These are phyloP conservation scores for Spirogloea muscicola DNA, from an alignment of 139 green algal genomes.

Conservation along the genomic window DNA sequence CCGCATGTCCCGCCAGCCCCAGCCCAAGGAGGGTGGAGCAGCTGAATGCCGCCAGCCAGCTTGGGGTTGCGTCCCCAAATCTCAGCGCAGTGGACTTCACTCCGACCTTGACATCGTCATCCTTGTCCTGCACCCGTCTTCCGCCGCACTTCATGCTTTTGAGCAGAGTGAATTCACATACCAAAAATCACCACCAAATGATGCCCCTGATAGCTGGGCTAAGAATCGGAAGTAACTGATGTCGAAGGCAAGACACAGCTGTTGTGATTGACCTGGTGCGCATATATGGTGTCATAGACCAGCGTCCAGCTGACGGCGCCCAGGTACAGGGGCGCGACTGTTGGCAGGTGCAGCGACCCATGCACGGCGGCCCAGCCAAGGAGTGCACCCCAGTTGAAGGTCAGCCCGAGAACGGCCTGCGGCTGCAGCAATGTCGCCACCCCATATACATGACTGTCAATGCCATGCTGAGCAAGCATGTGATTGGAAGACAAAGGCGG, in stretches of 20 bases:
- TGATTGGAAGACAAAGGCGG: too few relatives aligned
- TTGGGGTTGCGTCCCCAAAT: slow-evolving; percentile 31
- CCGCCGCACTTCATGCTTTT: too few relatives aligned
- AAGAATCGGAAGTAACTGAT: too few relatives aligned
- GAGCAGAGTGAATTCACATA: too few relatives aligned
- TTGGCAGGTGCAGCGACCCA: slow-evolving; percentile 64
- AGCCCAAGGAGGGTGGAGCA: slow-evolving; percentile 10
- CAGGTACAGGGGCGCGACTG: slow-evolving; percentile 79
- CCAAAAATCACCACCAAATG: too few relatives aligned
- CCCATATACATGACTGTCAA: too few relatives aligned
- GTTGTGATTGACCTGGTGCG: slow-evolving; percentile 89
- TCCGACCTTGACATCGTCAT: slow-evolving; percentile 75
- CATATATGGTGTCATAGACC: slow-evolving; percentile 99
- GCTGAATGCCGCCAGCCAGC: slow-evolving; percentile 33
- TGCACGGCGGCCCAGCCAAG: slow-evolving; percentile 82
- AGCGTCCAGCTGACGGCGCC: slow-evolving; percentile 83
- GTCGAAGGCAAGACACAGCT: too few relatives aligned
- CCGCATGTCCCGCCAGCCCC: slow-evolving; percentile 34
- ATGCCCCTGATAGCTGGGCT: too few relatives aligned
- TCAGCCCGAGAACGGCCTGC: slow-evolving; percentile 80
- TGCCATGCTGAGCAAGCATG: too few relatives aligned
- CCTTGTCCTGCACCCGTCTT: slow-evolving; percentile 91
- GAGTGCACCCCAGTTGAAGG: slow-evolving; percentile 96
- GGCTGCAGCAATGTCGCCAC: slow-evolving; percentile 48
- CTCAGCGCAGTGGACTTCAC: slow-evolving; percentile 85